Evolutionary conservation across 495 filamentous ascomycete genomes (phyloP), one percentile per base, ranked within the genome.

Genomic region (Staphylotrichum longicolle): DNA sequence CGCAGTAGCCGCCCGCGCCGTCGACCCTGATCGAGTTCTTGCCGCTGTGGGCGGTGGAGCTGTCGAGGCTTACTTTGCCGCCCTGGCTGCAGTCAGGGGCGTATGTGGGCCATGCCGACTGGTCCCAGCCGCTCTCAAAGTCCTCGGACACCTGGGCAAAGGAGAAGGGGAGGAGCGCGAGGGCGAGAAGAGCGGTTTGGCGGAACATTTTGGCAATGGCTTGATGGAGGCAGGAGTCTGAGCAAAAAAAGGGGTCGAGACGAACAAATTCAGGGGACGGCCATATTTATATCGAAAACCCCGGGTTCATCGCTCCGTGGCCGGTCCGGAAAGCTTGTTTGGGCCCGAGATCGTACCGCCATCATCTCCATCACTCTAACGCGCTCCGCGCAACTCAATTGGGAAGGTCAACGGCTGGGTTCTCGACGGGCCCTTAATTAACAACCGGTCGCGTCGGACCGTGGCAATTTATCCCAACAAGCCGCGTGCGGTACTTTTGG

Each of bases 11-110:
- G 34, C 80, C 80, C 1, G 77, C 77, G 34, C 82, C 80, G 50
- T 75, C 74, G 5, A 85, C 82, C 60, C 73, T 72, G 2, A 85
- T 72, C 0, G 81, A 83, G 70, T 84, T 85, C 69, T 73, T 81
- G 57, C 82, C 82, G 65, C 75, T 80, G 64, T 83, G 76, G 15
- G 80, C 82, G 7, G 66, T 74, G 42, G 77, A 63, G 66, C 63
- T 80, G 67, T 85, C 82, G 7, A 85, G 79, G 4, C 67, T 72
- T 58, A 85, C 78, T 51, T 71, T 77, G 44, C 82, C 82, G 45
- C 82, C 82, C 68, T 83, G 81, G 73, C 70, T 83, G 70, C 82
- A 85, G 71, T 83, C 80, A 20, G 74, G 62, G 9, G 82, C 82
- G 66, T 83, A 85, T 5, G 70, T 80, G 3, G 81, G 79, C 82